Base-by-base conservation (phyloP, 768 basidiomycete species). In the Gautieria morchelliformis region DNA sequence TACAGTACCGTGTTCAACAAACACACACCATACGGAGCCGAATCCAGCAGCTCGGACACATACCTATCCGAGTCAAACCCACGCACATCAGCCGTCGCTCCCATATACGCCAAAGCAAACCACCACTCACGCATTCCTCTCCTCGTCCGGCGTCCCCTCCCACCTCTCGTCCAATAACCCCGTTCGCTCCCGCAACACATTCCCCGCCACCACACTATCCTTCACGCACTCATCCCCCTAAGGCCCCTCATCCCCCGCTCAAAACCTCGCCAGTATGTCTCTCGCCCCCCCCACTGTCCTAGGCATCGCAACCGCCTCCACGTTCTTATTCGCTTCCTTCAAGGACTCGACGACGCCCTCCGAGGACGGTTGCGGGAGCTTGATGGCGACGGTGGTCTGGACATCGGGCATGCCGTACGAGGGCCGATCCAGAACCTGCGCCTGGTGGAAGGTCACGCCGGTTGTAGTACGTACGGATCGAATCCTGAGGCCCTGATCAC, bases 81-180 rank as follows among this genome's bases (percentile, higher is more conserved):
- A 53, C 58, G 66, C 65, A 62, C 49, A 71, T 72, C 9, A 67
- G 19, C 32, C 41, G 37, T 27, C 27, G 27, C 27, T 27, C 17
- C 33, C n/a, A n/a, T 20, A 45, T 3, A 53, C 24, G 32, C 8
- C 45, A 57, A 40, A n/a, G 4, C 58, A 58, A n/a, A 39, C 40
- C 12, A 41, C 53, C 30, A 56, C 48, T 62, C 69, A 92, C 78
- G 85, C 82, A 62, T 84, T 75, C 61, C 84, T 71, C 72, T 97
- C 95, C 65, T 94, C 92, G 60, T 87, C 81, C 64, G 84, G 81
- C 1, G 77, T 82, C 6, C 93, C 95, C 45, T 85, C 62, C 95
- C 95, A 99, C 56, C 77, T 66, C 75, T 96, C 94, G 22, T 90
- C 78, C n/a, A 70, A 44, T 50, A 97, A 69, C 8, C 69, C 72